Evolutionary conservation across 192 early-diverging fungal genomes (phyloP).

Genomic region (Backusella tuberculispora): DNA sequence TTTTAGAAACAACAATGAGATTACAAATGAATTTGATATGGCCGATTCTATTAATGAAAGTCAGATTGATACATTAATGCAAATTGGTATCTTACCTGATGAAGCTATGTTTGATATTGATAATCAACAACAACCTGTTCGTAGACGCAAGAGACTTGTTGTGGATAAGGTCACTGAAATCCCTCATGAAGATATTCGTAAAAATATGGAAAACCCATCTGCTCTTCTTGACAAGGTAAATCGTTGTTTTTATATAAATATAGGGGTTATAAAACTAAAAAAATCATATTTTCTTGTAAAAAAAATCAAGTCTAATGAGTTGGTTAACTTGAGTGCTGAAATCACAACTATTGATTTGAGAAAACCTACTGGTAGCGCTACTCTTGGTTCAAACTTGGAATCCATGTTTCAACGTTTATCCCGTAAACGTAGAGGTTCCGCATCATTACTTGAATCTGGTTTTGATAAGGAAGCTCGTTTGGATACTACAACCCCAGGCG

Average conservation of each 20-base stretch:
- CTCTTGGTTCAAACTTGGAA: slow-evolving; percentile 16
- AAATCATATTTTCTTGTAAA: no score
- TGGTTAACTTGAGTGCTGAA: not conserved
- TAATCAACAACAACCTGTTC: not conserved
- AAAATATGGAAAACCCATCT: slow-evolving; percentile 59
- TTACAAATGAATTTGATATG: slow-evolving; percentile 14
- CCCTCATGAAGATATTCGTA: slow-evolving; percentile 51
- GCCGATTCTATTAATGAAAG: slow-evolving; percentile 11
- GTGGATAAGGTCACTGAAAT: slow-evolving; percentile 76
- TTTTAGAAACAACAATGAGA: not conserved
- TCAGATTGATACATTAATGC: slow-evolving; percentile 24
- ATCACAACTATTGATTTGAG: not conserved
- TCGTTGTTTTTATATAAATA: no score
- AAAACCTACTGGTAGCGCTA: slow-evolving; percentile 23
- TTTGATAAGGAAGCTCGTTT: slow-evolving; percentile 12
- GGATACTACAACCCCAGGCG: not conserved
- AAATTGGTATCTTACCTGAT: slow-evolving; percentile 6
- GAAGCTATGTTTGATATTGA: slow-evolving; percentile 8
- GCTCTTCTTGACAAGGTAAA: slow-evolving; percentile 50
- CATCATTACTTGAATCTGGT: not conserved
- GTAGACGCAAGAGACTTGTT: slow-evolving; percentile 58
- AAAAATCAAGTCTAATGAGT: no score
- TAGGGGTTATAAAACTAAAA: no score
- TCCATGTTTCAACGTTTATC: slow-evolving; percentile 5
- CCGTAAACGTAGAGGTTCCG: not conserved